Conservation (phyloP, 164 flowering plant species). For the Umbilicus rupestris region DNA sequence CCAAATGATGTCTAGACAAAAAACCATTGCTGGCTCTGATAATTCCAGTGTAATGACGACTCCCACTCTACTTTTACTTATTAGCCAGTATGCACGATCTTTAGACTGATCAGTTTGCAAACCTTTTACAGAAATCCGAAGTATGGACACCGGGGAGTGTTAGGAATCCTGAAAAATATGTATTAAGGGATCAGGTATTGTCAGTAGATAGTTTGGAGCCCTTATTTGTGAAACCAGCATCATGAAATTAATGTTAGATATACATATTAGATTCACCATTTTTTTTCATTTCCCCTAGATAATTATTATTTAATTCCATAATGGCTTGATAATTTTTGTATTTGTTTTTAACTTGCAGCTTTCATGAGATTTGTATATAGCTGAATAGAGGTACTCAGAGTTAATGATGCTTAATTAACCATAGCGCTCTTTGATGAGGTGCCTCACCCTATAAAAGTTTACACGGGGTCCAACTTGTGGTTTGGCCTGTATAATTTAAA, state of each 20-base stretch:
- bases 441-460: neutral
- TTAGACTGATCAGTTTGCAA: neutral
- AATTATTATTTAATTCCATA: too few species aligned
- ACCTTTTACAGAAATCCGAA: slow-evolving; percentile 44
- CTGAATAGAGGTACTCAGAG: neutral
- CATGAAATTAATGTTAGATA: neutral
- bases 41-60: slow-evolving; percentile 30
- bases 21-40: slow-evolving; percentile 39
- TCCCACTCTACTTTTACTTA: neutral
- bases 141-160: slow-evolving; percentile 69
- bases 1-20: slow-evolving; percentile 91
- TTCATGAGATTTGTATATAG: too few species aligned
- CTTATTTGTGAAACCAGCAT: neutral
- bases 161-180: slow-evolving; percentile 75
- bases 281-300: too few species aligned
- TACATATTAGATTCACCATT: neutral
- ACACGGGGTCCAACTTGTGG: neutral
- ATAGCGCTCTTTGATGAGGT: neutral
- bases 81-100: neutral
- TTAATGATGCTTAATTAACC: neutral
- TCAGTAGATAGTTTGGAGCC: neutral
- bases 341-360: too few species aligned
- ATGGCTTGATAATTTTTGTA: too few species aligned
- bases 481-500: too few species aligned
- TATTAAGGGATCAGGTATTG: slow-evolving; percentile 78